Evolutionary conservation across 2,329 filamentous ascomycete genomes (phyloP), one percentile per base, ranked within the genome.

Genomic region (Trichoderma gracile): DNA sequence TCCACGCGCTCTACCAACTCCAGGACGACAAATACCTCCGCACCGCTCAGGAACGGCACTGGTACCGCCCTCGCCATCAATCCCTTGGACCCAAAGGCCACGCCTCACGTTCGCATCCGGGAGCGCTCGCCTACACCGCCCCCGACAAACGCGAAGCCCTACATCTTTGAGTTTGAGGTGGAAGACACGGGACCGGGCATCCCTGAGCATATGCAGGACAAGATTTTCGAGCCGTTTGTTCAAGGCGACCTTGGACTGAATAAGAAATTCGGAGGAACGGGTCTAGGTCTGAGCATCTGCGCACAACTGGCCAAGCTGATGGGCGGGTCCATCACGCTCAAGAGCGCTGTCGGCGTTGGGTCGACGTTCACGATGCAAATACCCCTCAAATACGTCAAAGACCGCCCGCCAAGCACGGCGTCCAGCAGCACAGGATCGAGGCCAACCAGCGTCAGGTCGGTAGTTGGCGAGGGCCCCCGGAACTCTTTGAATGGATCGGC

Each of bases 201-300:
- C 63, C 86, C 92, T 0, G 84, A 88, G 7, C 80, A 89, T 68
- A 85, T 96, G 75, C 92, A 93, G 70, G 82, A 91, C 64, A 89
- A 89, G 69, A 92, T 97, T 10, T 97, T 97, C 73, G 93, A 97
- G 74, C 93, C 93, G 0, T 97, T 97, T 72, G 91, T 97, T 0
- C 93, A 97, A 76, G 93, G 91, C n/a, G 93, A 97, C 73, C 79
- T 95, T 1, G 91, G 92, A 0, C 78, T 97, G 17, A 96, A 90
- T 79, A 96, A 92, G 75, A 95, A 95, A 72, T 96, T 89, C 73
- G 92, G 92, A 19, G 93, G 93, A 17, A 97, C 93, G 1, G 93
- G 93, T 4, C 80, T 97, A 1, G 93, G 93, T 1, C 76, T 97
- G 62, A 94, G 90, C 72, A 97, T 97, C 71, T 96, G 92, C 77